Conservation (phyloP, 1,139 yeast species). For the Protomyces pachydermus region DNA sequence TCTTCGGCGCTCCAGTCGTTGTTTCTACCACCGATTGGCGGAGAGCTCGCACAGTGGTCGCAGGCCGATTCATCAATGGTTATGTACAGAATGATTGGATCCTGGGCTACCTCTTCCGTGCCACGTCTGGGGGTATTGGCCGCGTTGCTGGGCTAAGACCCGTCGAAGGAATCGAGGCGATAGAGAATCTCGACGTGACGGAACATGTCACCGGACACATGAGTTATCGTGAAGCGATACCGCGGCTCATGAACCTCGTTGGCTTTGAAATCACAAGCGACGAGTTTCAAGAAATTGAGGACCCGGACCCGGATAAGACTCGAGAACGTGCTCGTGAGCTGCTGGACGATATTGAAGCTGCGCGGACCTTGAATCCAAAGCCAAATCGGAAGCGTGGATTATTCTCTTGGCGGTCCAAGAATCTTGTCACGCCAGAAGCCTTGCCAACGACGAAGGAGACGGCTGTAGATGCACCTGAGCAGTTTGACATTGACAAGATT, state of each 20-base stretch:
- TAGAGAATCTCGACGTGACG: constrained; percentile 84
- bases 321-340: constrained; percentile 45
- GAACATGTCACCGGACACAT: constrained; percentile 88
- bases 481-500: constrained; percentile 13
- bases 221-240: constrained; percentile 93
- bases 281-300: constrained; percentile 92
- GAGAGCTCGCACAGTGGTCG: constrained; percentile 76
- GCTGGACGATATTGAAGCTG: constrained; percentile 36
- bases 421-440: constrained; percentile 22
- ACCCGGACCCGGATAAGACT: constrained; percentile 84
- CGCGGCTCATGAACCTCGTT: constrained; percentile 59
- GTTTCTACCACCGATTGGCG: constrained; percentile 73
- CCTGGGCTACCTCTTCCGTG: constrained; percentile 87
- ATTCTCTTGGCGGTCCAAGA: constrained; percentile 11
- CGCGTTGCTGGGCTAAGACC: constrained; percentile 87
- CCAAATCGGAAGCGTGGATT: constrained; percentile 26
- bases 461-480: not conserved
- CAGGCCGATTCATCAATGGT: constrained; percentile 87
- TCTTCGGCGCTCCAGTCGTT: constrained; percentile 87
- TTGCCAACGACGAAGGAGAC: constrained; percentile 3
- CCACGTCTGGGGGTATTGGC: constrained; percentile 90
- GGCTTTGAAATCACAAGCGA: constrained; percentile 84
- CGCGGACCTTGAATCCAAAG: constrained; percentile 39
- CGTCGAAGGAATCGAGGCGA: constrained; percentile 54
- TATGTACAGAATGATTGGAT: constrained; percentile 94